Base-by-base conservation (phyloP, 2,329 filamentous ascomycete species). In the Trichophyton schoenleinii region DNA sequence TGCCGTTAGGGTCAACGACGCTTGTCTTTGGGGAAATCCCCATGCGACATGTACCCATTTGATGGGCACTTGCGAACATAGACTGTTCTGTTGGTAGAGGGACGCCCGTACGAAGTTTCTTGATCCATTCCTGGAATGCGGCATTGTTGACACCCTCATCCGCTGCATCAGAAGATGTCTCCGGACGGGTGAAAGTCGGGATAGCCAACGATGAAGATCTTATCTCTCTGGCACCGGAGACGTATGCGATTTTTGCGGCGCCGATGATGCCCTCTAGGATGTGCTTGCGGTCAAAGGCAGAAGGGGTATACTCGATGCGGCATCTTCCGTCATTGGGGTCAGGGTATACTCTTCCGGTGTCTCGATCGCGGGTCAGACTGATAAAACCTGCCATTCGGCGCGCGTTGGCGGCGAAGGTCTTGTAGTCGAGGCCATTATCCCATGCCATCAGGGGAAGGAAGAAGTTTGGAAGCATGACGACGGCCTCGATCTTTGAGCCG, bases 191-290 rank as follows among this genome's bases (percentile, higher is more conserved):
- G 70, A 91, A 96, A 0, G 85, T 80, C 36, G 80, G 77, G 41
- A 89, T 71, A 8, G 83, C 84, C 0, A 83, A 80, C 20, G 88
- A 78, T 2, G 79, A 77, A 0, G 85, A 78, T 69, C 86, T 83
- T 69, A 96, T 91, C 73, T 95, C 89, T n/a, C 77, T 79, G 0
- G 91, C 92, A 25, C 91, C 90, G 46, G 83, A 80, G 53, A 90
- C 81, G 71, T 91, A 92, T 64, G 86, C 83, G 46, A 96, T 85
- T 71, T 91, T 89, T 38, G 87, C 85, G 1, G 87, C 76, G 1
- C 84, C 88, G 57, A 91, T 71, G 5, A 90, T 68, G 7, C 88
- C 90, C 70, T 89, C 83, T 18, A 92, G 72, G 25, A 87, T 82
- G 72, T 91, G 82, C 31, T 81, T 80, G 58, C 85, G 81, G 74